These are phyloP conservation scores for Pleomassaria siparia DNA, from an alignment of 2,329 filamentous ascomycete species.

Conservation along the genomic window DNA sequence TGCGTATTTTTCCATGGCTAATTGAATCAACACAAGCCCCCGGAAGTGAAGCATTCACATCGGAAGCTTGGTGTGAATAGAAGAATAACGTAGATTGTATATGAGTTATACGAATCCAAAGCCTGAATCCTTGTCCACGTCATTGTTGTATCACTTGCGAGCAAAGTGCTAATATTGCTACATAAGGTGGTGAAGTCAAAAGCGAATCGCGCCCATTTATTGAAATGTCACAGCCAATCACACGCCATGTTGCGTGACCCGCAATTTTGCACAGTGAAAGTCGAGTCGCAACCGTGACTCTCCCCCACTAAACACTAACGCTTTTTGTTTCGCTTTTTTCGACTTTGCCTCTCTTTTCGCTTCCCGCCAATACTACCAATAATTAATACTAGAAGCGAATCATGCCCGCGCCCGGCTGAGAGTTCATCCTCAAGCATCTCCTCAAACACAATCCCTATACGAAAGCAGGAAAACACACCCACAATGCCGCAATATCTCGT, in stretches of 20 bases:
- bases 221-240: constrained; percentile 4
- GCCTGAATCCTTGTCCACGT: too few species aligned
- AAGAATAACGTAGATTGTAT: too few species aligned
- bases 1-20: neutral
- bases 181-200: neutral
- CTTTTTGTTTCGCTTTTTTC: neutral
- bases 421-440: neutral
- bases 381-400: neutral
- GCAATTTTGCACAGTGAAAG: constrained; percentile 5
- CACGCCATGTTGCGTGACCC: neutral
- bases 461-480: neutral
- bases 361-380: neutral
- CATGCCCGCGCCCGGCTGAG: constrained; percentile 9
- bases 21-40: neutral
- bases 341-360: too few species aligned
- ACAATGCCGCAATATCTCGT: constrained; percentile 72
- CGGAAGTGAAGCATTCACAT: neutral
- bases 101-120: too few species aligned
- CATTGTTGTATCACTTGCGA: too few species aligned
- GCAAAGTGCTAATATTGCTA: too few species aligned
- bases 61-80: neutral
- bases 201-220: neutral
- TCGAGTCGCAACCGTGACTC: constrained; percentile 2
- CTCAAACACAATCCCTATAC: neutral
- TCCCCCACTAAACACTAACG: neutral